Conservation (phyloP, 768 basidiomycete genomes). For the Boletellus emodensis region DNA sequence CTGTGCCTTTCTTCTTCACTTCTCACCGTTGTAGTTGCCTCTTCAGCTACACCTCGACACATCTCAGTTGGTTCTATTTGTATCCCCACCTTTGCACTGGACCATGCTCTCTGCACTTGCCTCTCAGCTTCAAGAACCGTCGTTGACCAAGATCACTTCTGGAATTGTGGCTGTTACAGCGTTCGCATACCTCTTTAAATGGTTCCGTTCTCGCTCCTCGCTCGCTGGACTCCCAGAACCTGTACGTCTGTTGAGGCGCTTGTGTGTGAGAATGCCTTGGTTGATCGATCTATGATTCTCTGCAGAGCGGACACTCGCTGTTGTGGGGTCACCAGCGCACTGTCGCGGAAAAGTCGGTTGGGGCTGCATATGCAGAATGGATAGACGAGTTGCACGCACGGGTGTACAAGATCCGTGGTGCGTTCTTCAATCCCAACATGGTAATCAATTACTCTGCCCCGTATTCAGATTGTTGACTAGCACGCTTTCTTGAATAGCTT, state of each 20-base stretch:
- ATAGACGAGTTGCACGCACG: conserved; percentile 3
- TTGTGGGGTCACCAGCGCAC: conserved; percentile 7
- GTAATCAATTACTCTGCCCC: background rate
- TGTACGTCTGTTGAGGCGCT: background rate
- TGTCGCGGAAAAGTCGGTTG: conserved; percentile 3
- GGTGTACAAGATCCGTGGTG: conserved; percentile 4
- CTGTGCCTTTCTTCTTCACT: too few species aligned
- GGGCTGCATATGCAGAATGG: background rate
- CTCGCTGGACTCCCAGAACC: background rate
- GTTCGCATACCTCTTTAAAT: background rate
- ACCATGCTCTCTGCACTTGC: background rate
- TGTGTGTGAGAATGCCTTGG: too few species aligned
- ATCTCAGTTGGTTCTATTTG: background rate
- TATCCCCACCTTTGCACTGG: background rate
- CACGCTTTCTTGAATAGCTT: background rate
- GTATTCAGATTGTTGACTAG: background rate
- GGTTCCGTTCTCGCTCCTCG: background rate
- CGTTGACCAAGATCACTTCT: background rate
- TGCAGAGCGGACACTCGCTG: background rate
- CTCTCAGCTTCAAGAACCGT: background rate
- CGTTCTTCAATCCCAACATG: conserved; percentile 4
- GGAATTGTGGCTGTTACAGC: background rate
- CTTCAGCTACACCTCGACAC: background rate
- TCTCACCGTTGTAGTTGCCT: too few species aligned
- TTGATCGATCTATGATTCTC: background rate